Percentiles rank a stretch among this genome's conserved stretches.
Evolutionary conservation across 2,329 filamentous ascomycete genomes (phyloP).

Genomic region (Sporothrix curviconia): DNA sequence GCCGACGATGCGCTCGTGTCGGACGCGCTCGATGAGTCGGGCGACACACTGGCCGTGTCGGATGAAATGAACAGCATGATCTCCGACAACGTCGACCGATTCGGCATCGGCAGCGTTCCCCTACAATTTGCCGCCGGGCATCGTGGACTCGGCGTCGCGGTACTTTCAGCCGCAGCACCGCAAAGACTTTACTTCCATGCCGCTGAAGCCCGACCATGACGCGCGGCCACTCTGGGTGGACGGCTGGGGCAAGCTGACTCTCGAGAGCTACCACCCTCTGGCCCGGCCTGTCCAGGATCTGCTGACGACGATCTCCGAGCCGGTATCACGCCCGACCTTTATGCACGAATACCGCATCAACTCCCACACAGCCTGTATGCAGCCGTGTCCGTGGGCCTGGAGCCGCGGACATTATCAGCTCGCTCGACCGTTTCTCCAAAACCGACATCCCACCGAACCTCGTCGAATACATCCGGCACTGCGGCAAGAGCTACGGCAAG

Average conservation of each 20-base stretch:
- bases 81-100: neutral
- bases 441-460: conserved; percentile 47
- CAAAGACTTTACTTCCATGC: neutral
- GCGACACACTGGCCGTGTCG: neutral
- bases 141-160: conserved; percentile 20
- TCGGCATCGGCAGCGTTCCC: neutral
- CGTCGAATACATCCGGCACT: conserved; percentile 71
- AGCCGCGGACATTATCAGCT: conserved; percentile 82
- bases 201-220: neutral
- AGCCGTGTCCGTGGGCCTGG: conserved; percentile 88
- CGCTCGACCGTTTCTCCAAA: conserved; percentile 82
- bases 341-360: conserved; percentile 93
- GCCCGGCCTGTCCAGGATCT: conserved; percentile 88
- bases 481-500: conserved; percentile 88
- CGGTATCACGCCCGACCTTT: conserved; percentile 79
- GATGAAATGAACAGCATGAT: neutral
- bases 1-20: neutral
- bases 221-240: neutral
- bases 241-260: conserved; percentile 39
- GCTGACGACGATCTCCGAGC: conserved; percentile 91
- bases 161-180: neutral
- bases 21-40: neutral
- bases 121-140: neutral
- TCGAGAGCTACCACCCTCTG: conserved; percentile 88
- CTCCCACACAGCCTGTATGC: conserved; percentile 89